phyloP scores from a whole-genome alignment of 176 grass and related monocot genomes.

The Cenchrus americanus region DNA sequence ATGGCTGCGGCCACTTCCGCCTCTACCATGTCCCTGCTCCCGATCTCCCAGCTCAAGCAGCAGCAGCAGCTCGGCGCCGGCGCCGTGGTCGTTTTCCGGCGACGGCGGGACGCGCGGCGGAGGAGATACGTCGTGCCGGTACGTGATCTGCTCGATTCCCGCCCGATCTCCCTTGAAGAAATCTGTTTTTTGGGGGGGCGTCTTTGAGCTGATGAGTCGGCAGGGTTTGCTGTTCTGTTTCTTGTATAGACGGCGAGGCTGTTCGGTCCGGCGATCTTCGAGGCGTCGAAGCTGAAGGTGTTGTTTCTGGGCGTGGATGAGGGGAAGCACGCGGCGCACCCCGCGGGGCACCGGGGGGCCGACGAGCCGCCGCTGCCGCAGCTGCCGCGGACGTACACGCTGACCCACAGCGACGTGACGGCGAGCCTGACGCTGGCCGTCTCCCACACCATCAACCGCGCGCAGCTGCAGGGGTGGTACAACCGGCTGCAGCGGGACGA shows the following conservation, averaged over 20 bases:
- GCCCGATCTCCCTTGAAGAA: not conserved
- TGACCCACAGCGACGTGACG: slow-evolving; percentile 98
- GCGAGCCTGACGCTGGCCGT: slow-evolving; percentile 82
- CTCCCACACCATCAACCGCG: slow-evolving; percentile 77
- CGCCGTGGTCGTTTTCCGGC: slow-evolving; percentile 40
- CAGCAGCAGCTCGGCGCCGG: slow-evolving; percentile 35
- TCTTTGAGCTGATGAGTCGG: not conserved
- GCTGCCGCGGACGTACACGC: slow-evolving; percentile 84
- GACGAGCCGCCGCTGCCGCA: slow-evolving; percentile 51
- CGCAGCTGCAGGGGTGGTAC: slow-evolving; percentile 98
- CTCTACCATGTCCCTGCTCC: slow-evolving; percentile 60
- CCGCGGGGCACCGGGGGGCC: slow-evolving; percentile 38
- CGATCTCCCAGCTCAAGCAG: slow-evolving; percentile 56
- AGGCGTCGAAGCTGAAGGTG: slow-evolving; percentile 98
- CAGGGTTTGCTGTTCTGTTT: not conserved
- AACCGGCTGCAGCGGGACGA: slow-evolving; percentile 92
- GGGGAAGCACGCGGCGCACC: slow-evolving; percentile 18
- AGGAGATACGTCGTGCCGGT: slow-evolving; percentile 52
- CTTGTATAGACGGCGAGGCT: slow-evolving; percentile 66
- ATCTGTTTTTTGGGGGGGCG: not conserved
- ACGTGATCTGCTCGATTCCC: not conserved
- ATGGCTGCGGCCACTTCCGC: slow-evolving; percentile 42
- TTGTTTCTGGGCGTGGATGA: slow-evolving; percentile 76
- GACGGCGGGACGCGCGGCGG: not conserved
- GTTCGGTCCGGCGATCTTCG: slow-evolving; percentile 91